Evolutionary conservation across 306 rosid genomes (phyloP).

Genomic region (Cucurbita moschata): DNA sequence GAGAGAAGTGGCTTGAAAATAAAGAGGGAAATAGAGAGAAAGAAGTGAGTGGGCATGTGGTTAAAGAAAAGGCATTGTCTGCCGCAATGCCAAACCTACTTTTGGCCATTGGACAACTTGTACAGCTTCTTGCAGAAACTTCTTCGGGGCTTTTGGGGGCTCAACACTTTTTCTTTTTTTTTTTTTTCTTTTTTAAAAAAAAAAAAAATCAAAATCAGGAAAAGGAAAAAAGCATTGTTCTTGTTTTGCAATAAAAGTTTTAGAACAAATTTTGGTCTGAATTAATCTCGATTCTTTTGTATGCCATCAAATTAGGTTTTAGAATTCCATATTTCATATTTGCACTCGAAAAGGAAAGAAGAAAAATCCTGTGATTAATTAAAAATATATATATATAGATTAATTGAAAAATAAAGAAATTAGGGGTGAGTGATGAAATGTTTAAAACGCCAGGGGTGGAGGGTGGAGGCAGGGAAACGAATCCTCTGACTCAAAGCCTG

Average conservation of each 20-base stretch:
- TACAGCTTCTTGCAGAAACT: conserved; percentile 2
- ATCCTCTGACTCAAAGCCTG: background rate
- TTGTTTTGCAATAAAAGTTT: background rate
- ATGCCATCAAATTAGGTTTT: background rate
- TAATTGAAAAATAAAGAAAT: background rate
- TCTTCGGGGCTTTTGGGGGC: background rate
- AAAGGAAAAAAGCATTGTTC: background rate
- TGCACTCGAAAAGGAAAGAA: background rate
- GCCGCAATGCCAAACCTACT: background rate
- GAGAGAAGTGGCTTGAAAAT: background rate
- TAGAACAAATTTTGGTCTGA: background rate
- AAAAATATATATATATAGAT: too few relatives aligned
- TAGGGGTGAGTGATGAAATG: too few relatives aligned
- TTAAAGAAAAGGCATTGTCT: background rate
- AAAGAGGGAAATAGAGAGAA: too few relatives aligned
- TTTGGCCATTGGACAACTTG: background rate
- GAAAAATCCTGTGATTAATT: background rate
- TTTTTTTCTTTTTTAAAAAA: too few relatives aligned
- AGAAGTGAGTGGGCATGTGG: background rate
- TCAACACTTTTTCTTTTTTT: too few relatives aligned
- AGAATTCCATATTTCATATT: background rate
- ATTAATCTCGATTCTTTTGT: background rate
- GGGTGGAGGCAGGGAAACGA: background rate
- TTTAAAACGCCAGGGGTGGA: background rate
- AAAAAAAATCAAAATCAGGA: too few relatives aligned